Conservation (phyloP, 371 early-diverging fungal species). For the Mortierella sp. region DNA sequence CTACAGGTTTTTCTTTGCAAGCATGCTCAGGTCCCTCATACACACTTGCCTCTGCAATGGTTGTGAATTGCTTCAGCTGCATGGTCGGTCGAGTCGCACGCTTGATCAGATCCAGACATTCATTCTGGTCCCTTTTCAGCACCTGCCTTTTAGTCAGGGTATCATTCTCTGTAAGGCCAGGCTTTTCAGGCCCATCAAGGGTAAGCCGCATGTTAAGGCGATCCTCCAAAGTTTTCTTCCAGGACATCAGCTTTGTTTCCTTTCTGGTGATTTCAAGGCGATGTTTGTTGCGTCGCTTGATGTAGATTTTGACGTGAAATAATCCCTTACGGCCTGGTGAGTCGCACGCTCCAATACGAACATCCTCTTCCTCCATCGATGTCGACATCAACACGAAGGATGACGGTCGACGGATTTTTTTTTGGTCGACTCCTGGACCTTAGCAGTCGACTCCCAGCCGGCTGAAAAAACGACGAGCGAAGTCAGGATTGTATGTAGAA, state of each 20-base stretch:
- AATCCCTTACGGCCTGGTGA: not conserved
- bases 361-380: not conserved
- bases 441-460: too few relatives aligned
- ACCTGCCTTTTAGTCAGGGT: not conserved
- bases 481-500: too few relatives aligned
- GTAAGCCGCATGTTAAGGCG: too few relatives aligned
- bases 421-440: too few relatives aligned
- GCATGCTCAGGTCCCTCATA: conserved; percentile 6
- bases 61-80: conserved; percentile 11
- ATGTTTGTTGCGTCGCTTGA: not conserved
- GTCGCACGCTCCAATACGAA: not conserved
- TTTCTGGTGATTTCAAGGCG: not conserved
- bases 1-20: not conserved
- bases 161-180: too few relatives aligned
- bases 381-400: not conserved
- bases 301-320: conserved; percentile 7
- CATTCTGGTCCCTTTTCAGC: not conserved
- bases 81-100: not conserved
- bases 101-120: conserved; percentile 2
- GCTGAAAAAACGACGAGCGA: too few relatives aligned
- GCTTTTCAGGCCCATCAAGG: too few relatives aligned
- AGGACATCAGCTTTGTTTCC: not conserved
- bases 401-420: too few relatives aligned
- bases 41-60: conserved; percentile 8
- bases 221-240: too few relatives aligned